Percentiles rank a stretch among this genome's conserved stretches.
Conservation (phyloP, 2,329 filamentous ascomycete genomes). For the Trichocomaceae sp. region DNA sequence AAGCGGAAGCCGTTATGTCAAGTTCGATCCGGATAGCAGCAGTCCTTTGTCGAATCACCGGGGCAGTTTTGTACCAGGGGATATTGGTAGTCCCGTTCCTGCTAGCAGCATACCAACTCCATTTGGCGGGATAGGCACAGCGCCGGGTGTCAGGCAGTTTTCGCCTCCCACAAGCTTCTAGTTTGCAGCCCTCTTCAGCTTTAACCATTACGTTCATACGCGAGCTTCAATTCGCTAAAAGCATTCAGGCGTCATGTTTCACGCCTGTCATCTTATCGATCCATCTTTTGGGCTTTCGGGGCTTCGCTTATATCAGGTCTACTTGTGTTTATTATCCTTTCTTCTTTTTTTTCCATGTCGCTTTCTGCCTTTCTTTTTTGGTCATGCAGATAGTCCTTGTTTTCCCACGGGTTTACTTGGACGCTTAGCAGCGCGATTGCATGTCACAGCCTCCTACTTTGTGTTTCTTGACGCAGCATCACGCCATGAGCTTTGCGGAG, state of each 20-base stretch:
- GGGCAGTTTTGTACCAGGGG: slow-evolving; percentile 49
- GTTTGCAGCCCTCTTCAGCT: neutral
- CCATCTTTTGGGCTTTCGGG: slow-evolving; percentile 2
- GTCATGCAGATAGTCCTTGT: slow-evolving; percentile 4
- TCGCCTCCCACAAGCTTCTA: slow-evolving; percentile 27
- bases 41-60: slow-evolving; percentile 38
- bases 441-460: slow-evolving; percentile 5
- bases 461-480: slow-evolving; percentile 7
- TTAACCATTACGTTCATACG: slow-evolving; percentile 1
- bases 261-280: slow-evolving; percentile 6
- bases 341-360: neutral
- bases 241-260: slow-evolving; percentile 8
- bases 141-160: slow-evolving; percentile 32
- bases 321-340: neutral
- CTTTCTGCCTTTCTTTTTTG: neutral
- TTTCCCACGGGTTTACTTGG: slow-evolving; percentile 7
- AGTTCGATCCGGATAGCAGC: slow-evolving; percentile 48
- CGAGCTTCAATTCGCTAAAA: slow-evolving; percentile 6
- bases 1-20: slow-evolving; percentile 34
- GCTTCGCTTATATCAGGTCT: neutral
- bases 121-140: slow-evolving; percentile 31
- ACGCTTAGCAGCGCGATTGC: slow-evolving; percentile 5
- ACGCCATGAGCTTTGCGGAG: slow-evolving; percentile 13
- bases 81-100: slow-evolving; percentile 62
- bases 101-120: slow-evolving; percentile 35